Evolutionary conservation across 2,329 filamentous ascomycete species (phyloP), one percentile per base, ranked within the genome.

Genomic region (Aspergillus carbonarius): DNA sequence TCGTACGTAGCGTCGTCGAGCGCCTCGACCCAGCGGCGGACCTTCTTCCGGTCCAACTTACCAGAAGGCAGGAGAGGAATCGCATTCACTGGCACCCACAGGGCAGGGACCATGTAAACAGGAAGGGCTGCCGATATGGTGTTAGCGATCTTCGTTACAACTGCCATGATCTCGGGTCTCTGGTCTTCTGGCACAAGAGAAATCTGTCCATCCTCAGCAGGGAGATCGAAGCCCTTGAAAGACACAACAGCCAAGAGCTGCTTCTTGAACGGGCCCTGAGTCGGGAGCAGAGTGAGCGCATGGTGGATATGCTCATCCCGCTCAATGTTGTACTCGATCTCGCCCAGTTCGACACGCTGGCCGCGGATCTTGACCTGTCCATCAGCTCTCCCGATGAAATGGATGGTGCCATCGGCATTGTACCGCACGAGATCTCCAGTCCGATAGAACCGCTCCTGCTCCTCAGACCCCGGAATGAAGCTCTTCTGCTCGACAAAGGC

Each of bases 351-450:
- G 18, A 64, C 42, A 10, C 62, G 60, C 30, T 64, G 62, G 10
- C 62, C 62, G 10, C 54, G 56, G 9, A 64, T 39, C 34, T 64
- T 64, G 12, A 64, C 54, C 42, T 62, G 60, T 9, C 52, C 54
- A 13, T 64, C 62, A 6, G 50, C 52, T n/a, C 62, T 54, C 0
- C 62, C 62, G 30, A 60, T 56, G 27, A 59, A 62, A 20, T 47
- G 52, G 7, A 64, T 53, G 1, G 59, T 57, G 2, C 57, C 61
- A 34, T 63, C 57, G 12, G 30, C 32, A 23, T 61, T 63, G 23
- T 60, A 48, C 10, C 48, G 51, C 1, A 62, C 60, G 7, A 64
- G 58, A 27, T 64, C 62, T 20, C 60, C 62, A 7, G 62, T 62
- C 7, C 58, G 54, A 39, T 62, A 64, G 6, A 60, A 47, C 2